Conservation (phyloP, 495 filamentous ascomycete genomes). For the Massariosphaeria phaeospora region DNA sequence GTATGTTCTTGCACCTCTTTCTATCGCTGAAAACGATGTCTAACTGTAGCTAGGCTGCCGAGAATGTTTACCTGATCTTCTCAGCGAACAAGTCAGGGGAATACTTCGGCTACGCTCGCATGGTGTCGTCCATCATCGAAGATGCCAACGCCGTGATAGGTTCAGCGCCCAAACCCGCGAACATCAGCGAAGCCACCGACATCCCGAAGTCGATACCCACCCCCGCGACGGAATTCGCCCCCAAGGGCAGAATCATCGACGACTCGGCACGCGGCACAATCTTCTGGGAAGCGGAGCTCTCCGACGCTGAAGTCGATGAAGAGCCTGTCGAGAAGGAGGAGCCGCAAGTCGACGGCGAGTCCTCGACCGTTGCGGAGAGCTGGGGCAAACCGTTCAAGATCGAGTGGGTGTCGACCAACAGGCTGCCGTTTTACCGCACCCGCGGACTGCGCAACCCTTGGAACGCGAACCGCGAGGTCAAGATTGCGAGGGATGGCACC, state of each 20-base stretch:
- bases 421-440: constrained; percentile 87
- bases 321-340: constrained; percentile 32
- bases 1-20: constrained; percentile 46
- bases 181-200: constrained; percentile 52
- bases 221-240: constrained; percentile 71
- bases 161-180: constrained; percentile 56
- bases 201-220: constrained; percentile 72
- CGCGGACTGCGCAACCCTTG: constrained; percentile 88
- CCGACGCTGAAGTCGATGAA: constrained; percentile 39
- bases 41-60: constrained; percentile 54
- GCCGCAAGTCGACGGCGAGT: constrained; percentile 42
- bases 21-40: background rate
- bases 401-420: constrained; percentile 82
- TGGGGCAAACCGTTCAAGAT: constrained; percentile 93
- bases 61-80: constrained; percentile 93
- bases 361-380: constrained; percentile 46
- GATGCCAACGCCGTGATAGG: constrained; percentile 63
- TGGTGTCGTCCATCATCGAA: constrained; percentile 79
- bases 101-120: constrained; percentile 93
- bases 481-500: constrained; percentile 93
- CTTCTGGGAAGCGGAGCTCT: constrained; percentile 85
- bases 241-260: constrained; percentile 84
- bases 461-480: constrained; percentile 95
- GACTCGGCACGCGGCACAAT: constrained; percentile 90
- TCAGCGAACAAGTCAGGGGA: constrained; percentile 98